Evolutionary conservation across 331 rosid species (phyloP).

Genomic region (Quercus tomentella): DNA sequence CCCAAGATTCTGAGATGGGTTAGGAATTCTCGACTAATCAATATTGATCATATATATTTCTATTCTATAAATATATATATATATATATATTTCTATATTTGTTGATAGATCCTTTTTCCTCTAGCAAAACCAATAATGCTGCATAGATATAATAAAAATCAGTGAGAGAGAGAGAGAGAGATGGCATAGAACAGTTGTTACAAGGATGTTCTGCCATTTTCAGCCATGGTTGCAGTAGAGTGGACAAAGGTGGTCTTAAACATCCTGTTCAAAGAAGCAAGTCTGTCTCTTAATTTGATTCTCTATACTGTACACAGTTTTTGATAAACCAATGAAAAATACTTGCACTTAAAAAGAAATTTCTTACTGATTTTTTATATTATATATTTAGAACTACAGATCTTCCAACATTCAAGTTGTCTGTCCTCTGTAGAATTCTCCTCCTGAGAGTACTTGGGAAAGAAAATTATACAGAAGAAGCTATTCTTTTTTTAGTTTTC

Average conservation of each 20-base stretch:
- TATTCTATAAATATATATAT: no score
- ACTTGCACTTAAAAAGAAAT: background rate
- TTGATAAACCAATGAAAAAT: background rate
- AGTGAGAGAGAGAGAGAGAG: background rate
- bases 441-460: slow-evolving; percentile 25
- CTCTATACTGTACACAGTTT: background rate
- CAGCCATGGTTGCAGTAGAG: slow-evolving; percentile 30
- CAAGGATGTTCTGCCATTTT: slow-evolving; percentile 19
- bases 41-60: no score
- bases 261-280: slow-evolving; percentile 14
- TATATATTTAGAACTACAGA: slow-evolving; percentile 1
- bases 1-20: no score
- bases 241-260: slow-evolving; percentile 9
- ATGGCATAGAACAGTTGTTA: background rate
- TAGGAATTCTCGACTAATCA: no score
- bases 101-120: no score
- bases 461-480: background rate
- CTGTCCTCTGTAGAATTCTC: slow-evolving; percentile 8
- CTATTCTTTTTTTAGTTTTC: background rate
- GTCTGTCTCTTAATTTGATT: background rate
- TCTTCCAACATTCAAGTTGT: slow-evolving; percentile 18
- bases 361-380: background rate
- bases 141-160: background rate
- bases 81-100: no score
- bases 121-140: background rate